Evolutionary conservation across 2,329 filamentous ascomycete species (phyloP), one percentile per base, ranked within the genome.

Genomic region (Fusarium camptoceras): DNA sequence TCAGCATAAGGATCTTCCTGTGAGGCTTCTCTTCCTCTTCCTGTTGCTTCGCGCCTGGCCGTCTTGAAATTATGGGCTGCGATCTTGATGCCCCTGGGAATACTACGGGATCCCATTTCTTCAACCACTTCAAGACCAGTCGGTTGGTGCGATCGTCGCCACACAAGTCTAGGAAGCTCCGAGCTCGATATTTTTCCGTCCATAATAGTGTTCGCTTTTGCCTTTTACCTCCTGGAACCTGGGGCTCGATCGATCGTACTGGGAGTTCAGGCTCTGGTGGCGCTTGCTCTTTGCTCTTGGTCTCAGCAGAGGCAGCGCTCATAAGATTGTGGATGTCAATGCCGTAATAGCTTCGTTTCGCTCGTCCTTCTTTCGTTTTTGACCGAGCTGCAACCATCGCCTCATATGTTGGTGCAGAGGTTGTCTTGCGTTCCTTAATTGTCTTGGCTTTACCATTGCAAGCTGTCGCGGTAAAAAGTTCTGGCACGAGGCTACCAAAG

Each of bases 171-270:
- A 94, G 92, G 75, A 98, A 99, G 74, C 90, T 95, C 65, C 89
- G 89, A 28, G 96, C 96, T 37, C 96, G 91, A 77, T 99, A 99
- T 78, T 99, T 99, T 78, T 99, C 96, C 0, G 95, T 97, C 96
- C 96, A 99, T 77, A 99, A 83, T 31, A 93, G 79, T 0, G 88
- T 86, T 67, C 80, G 83, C 62, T 82, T 85, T 1, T 79, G 76
- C 64, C 81, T 85, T 66, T 81, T 85, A 8, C 59, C 73, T 2
- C 66, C 31, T 8, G 61, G 34, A 54, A 31, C 57, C 31, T 51
- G 66, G n/a, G 61, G 66, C 67, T 87, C 85, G 18, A 85, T 79
- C 2, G 85, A 84, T 24, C 73, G 79, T 18, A 85, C 70, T 3
- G 83, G 79, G 9, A 77, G 73, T 44, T 80, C 79, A 1, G 78